Evolutionary conservation across 371 early-diverging fungal genomes (phyloP), one percentile per base, ranked within the genome.

Genomic region (Mortierella polycephala): DNA sequence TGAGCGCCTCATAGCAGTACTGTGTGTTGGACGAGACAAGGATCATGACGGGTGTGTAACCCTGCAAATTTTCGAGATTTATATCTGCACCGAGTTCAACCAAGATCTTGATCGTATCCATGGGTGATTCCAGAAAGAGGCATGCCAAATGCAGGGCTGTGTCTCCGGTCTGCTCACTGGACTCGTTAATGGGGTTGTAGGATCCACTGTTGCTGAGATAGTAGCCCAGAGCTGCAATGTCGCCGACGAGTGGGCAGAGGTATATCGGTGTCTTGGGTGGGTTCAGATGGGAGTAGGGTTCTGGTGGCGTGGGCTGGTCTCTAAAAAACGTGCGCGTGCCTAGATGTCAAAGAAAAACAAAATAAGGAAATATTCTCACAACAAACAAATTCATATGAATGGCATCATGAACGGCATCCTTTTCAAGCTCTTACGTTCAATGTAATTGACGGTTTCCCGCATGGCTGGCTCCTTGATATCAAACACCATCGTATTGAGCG

Each of bases 11-110:
- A 46, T 69, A 79, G 45, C 80, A 79, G 54, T 73, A 57, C 52
- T 79, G 70, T 1, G 80, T 79, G 53, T 79, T 79, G 52, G 80
- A 79, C 12, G 80, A 66, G 56, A 69, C 69, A 20, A 79, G 46
- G 60, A 79, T 79, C 58, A 73, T 79, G 42, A 67, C 64, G 0
- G 80, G 80, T 0, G 74, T 79, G 11, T 79, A 79, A 11, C 80
- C 80, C 41, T 79, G 80, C 53, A 69, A 14, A 60, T 79, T 79
- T 18, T 72, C 74, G 52, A 79, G 70, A 46, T 79, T 79, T 49
- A 79, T 79, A 21, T 79, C 80, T 1, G 80, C 73, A 1, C 80
- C 80, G 11, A 79, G 64, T n/a, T 79, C 80, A 16, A 79, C 74
- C 23, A 79, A 53, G n/a, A 73, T 67, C 37, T 69, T 72, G 64